Conservation (phyloP, 75 land plant genomes). For the Ceratopteris richardii region DNA sequence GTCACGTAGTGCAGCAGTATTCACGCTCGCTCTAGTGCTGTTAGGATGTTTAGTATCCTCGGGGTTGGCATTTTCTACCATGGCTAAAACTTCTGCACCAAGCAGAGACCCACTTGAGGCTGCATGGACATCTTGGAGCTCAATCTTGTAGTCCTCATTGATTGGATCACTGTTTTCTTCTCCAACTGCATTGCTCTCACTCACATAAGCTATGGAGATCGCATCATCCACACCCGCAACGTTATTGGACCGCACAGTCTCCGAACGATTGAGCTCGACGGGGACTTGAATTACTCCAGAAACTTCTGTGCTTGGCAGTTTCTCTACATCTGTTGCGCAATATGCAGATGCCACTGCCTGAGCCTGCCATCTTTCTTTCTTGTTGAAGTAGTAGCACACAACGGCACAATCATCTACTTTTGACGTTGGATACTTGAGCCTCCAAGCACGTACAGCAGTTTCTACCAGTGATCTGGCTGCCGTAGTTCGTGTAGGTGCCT, state of each 20-base stretch:
- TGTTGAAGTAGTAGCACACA: conserved; percentile 75
- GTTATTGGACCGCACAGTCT: background rate
- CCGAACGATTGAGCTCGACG: background rate
- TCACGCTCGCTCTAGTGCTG: too few relatives aligned
- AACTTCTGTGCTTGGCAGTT: background rate
- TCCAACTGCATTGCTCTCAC: too few relatives aligned
- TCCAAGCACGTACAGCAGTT: conserved; percentile 77
- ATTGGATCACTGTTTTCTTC: too few relatives aligned
- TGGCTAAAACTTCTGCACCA: too few relatives aligned
- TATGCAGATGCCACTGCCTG: background rate
- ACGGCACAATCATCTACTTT: conserved; percentile 93
- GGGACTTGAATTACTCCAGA: background rate
- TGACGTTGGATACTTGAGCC: conserved; percentile 78
- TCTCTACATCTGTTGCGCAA: background rate
- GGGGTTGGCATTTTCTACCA: too few relatives aligned
- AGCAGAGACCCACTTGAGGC: too few relatives aligned
- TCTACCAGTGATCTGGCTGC: conserved; percentile 75
- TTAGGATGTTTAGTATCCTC: too few relatives aligned
- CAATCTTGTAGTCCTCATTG: too few relatives aligned
- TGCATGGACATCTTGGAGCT: too few relatives aligned
- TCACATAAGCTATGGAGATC: too few relatives aligned
- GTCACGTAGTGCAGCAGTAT: too few relatives aligned
- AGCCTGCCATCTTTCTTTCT: background rate
- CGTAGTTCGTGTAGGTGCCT: conserved; percentile 52
- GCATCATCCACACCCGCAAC: background rate